phyloP scores from a whole-genome alignment of 371 early-diverging fungal species.

The Apophysomyces variabilis region DNA sequence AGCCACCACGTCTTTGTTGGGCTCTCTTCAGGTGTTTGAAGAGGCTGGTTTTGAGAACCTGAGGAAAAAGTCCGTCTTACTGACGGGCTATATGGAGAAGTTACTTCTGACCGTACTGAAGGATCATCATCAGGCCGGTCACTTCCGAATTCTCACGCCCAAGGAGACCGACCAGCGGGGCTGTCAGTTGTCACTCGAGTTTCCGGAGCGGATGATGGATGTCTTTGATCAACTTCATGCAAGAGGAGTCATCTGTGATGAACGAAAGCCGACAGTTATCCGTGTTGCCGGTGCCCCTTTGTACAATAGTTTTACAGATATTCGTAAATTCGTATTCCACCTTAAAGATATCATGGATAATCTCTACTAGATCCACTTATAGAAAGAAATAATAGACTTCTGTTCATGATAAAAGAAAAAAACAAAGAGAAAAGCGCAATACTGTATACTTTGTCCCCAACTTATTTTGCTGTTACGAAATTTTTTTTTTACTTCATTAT shows the following conservation, averaged over 20 bases:
- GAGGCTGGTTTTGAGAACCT: constrained; percentile 71
- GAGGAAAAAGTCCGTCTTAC: constrained; percentile 70
- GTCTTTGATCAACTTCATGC: constrained; percentile 63
- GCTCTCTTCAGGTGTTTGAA: constrained; percentile 80
- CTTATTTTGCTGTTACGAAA: not conserved
- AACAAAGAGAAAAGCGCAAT: not conserved
- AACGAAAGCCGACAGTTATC: constrained; percentile 92
- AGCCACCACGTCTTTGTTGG: constrained; percentile 72
- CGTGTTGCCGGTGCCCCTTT: constrained; percentile 91
- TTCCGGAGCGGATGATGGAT: constrained; percentile 62
- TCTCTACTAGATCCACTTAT: constrained; percentile 23
- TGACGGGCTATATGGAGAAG: constrained; percentile 85
- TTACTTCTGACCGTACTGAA: constrained; percentile 47
- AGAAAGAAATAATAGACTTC: not conserved
- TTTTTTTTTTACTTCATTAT: not conserved
- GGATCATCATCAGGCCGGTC: constrained; percentile 33
- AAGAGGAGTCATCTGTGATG: constrained; percentile 85
- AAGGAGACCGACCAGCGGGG: constrained; percentile 78
- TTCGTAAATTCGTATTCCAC: constrained; percentile 49
- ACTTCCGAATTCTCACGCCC: constrained; percentile 85
- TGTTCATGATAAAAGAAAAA: too few relatives aligned
- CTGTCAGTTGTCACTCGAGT: constrained; percentile 84
- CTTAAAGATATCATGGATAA: constrained; percentile 52
- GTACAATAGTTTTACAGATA: constrained; percentile 89
- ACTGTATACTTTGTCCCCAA: not conserved